These are phyloP conservation scores for Mortierella sp. DNA, from an alignment of 371 early-diverging fungal genomes.

Conservation along the genomic window DNA sequence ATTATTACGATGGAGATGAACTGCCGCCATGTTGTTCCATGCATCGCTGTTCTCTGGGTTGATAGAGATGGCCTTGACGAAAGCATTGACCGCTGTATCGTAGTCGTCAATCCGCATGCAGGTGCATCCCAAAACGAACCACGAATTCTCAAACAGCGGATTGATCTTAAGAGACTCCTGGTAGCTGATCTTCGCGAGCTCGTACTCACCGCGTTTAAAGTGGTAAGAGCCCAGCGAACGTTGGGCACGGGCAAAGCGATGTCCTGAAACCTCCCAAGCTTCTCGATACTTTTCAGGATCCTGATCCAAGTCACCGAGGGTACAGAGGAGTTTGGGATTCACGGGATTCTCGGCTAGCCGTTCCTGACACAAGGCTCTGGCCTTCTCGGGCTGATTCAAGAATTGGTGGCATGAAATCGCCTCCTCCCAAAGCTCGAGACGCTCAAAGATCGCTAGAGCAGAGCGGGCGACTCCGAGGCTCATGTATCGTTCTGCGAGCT, in stretches of 20 bases:
- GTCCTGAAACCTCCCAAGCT: constrained; percentile 90
- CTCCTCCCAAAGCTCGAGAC: constrained; percentile 95
- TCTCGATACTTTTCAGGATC: constrained; percentile 84
- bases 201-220: constrained; percentile 70
- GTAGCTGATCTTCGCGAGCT: constrained; percentile 67
- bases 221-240: constrained; percentile 88
- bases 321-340: constrained; percentile 86
- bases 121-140: constrained; percentile 96
- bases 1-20: constrained; percentile 75
- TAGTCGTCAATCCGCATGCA: constrained; percentile 85
- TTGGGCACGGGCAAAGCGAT: constrained; percentile 91
- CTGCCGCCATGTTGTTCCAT: constrained; percentile 95
- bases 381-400: constrained; percentile 84
- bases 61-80: constrained; percentile 78
- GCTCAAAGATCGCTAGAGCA: constrained; percentile 92
- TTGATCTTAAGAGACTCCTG: constrained; percentile 88
- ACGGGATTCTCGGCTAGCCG: constrained; percentile 74
- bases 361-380: constrained; percentile 75
- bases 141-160: constrained; percentile 93
- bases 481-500: constrained; percentile 86
- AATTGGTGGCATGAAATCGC: constrained; percentile 86
- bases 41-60: constrained; percentile 92
- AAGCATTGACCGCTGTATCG: constrained; percentile 80
- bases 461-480: constrained; percentile 88
- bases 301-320: constrained; percentile 87